Percentiles rank a stretch among this genome's conserved stretches.
These are phyloP conservation scores for Yamadazyma dushanensis DNA, from an alignment of 1,139 yeast species.

Conservation along the genomic window DNA sequence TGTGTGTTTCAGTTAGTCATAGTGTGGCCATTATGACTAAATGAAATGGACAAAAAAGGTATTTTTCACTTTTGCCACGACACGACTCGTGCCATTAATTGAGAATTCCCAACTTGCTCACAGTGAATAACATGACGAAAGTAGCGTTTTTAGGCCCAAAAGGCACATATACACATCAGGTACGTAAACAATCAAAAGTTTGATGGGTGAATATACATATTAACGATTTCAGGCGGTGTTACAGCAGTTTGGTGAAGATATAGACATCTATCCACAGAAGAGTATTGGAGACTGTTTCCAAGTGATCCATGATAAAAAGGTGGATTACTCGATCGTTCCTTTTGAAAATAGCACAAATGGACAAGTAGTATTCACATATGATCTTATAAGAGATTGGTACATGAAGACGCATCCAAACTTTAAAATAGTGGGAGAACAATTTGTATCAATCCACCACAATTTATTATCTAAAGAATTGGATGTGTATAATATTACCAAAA, in stretches of 20 bases:
- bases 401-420: slow-evolving; percentile 31
- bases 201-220: slow-evolving; percentile 39
- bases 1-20: slow-evolving; percentile 1
- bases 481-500: slow-evolving; percentile 46
- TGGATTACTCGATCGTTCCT: slow-evolving; percentile 82
- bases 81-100: not conserved
- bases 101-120: not conserved
- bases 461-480: slow-evolving; percentile 50
- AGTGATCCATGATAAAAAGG: slow-evolving; percentile 42
- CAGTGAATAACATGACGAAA: slow-evolving; percentile 21
- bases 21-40: slow-evolving; percentile 5
- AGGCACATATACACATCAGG: slow-evolving; percentile 92
- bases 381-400: slow-evolving; percentile 70
- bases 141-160: slow-evolving; percentile 84
- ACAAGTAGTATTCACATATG: slow-evolving; percentile 83
- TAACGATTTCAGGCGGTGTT: slow-evolving; percentile 58
- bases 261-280: slow-evolving; percentile 44
- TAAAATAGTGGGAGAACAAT: slow-evolving; percentile 71
- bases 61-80: not conserved
- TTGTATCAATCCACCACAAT: slow-evolving; percentile 80
- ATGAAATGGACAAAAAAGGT: not conserved
- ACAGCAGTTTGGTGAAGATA: slow-evolving; percentile 62
- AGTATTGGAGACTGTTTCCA: slow-evolving; percentile 68
- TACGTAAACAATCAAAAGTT: slow-evolving; percentile 32
- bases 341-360: slow-evolving; percentile 95